Base-by-base conservation (phyloP, 352 stramenopile species). In the Elongisporangium senticosum region DNA sequence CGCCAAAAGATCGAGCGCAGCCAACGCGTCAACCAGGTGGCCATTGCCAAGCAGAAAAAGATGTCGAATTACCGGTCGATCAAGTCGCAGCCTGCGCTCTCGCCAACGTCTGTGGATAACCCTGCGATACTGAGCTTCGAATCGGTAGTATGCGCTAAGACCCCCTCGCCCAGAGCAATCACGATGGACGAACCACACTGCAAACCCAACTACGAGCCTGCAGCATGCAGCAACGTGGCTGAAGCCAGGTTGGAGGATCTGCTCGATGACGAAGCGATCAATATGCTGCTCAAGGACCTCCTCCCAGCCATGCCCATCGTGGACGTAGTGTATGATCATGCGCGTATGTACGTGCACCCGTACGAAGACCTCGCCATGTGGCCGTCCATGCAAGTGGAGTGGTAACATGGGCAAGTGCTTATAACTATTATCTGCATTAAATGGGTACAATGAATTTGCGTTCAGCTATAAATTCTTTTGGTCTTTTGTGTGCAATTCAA, bases 1-100 rank as follows among this genome's bases (percentile, higher is more conserved):
- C 71, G 76, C 13, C 68, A 85, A 56, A 80, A 78, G 61, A 72
- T 77, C 33, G 59, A 69, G 4, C 51, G 54, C 3, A 22, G 53
- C 20, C 8, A 17, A 11, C 20, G 11, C 55, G 50, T 56, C 37
- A 53, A 53, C 7, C 74, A 59, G 0, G 23, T 69, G 2, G 33
- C 33, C 3, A 17, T 43, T 43, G 33, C 33, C 33, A 43, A 43
- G 33, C 33, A 43, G 11, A 43, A 43, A 10, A 43, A 43, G 33
- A 7, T 43, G 33, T 43, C 33, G 33, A 43, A 43, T 43, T 43
- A 43, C 33, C 33, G 17, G 33, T 43, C 33, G 33, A 43, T 17
- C 33, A 43, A 43, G 11, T 17, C 11, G 11, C 33, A 17, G 33
- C 5, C 11, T 15, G 11, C 33, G 11, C 33, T 17, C 8, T 43